Base-by-base conservation (phyloP, 1,284 basidiomycete genomes). In the Leccinum olivaceoglutinosum region DNA sequence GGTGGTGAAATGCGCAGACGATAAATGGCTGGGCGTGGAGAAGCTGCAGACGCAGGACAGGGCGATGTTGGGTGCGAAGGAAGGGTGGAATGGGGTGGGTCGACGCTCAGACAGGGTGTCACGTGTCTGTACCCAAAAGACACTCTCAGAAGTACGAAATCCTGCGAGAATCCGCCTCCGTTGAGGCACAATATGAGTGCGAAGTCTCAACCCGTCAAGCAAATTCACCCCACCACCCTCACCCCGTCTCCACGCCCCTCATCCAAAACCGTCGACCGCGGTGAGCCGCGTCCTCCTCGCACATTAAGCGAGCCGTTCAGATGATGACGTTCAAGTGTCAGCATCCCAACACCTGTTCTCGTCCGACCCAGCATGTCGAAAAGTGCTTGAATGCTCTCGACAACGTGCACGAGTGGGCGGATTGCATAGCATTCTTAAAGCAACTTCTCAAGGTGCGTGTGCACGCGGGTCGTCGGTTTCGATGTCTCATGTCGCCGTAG, bases 331-430 rank as follows among this genome's bases (percentile, higher is more conserved):
- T 44, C 55, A 14, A 38, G 46, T 63, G 83, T 82, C 75, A 66
- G 75, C 78, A 29, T 75, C 78, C 41, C 78, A 81, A 36, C 82
- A 85, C 63, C 71, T 78, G 29, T 86, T 86, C 70, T 81, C 84
- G 32, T 84, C 86, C 8, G 96, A 99, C 77, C 88, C 85, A 89
- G 61, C 88, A 93, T 69, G 91, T 99, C 60, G 97, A 99, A 74
- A 90, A 91, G 75, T 93, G 92, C 67, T 81, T 99, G 34, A 91
- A 89, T 67, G 90, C 93, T 1, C 99, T 99, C 71, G 96, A 98
- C 74, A 93, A 87, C 73, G 94, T 98, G 65, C 93, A 96, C 66
- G 97, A 99, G 80, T 99, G 97, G 97, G 96, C 97, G 64, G 97
- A 99, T 80, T 99, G 96, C 76, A 98, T 98, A 74, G 92, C 96